A percentile compares a stretch with the other conserved stretches of the same genome.
Evolutionary conservation across 345 rosid genomes (phyloP).

Genomic region (Brassica nigra): DNA sequence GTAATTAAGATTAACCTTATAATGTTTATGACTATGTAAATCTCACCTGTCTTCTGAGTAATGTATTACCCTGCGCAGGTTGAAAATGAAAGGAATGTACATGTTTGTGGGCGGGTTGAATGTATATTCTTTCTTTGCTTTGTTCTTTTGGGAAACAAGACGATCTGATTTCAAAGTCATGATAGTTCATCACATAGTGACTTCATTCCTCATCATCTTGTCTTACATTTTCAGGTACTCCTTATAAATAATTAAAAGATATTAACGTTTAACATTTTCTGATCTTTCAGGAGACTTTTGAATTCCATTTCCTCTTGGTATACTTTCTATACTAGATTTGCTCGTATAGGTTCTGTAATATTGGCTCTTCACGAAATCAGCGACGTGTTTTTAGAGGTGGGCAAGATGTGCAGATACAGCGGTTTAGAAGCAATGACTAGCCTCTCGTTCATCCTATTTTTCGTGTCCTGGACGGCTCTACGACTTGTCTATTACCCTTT

Average conservation of each 20-base stretch:
- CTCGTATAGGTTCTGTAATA: conserved; percentile 65
- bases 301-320: conserved; percentile 1
- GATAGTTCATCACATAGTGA: conserved; percentile 69
- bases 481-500: conserved; percentile 62
- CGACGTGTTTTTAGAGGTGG: conserved; percentile 72
- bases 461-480: conserved; percentile 53
- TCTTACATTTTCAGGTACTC: conserved; percentile 71
- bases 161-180: conserved; percentile 66
- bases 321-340: conserved; percentile 50
- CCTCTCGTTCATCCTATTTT: conserved; percentile 51
- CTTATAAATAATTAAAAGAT: neutral
- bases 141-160: conserved; percentile 85
- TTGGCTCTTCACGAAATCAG: conserved; percentile 71
- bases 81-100: conserved; percentile 70
- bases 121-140: conserved; percentile 64
- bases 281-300: neutral
- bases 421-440: conserved; percentile 57
- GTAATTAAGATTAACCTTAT: too few species aligned
- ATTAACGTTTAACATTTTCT: neutral
- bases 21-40: too few species aligned
- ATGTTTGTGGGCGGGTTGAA: conserved; percentile 71
- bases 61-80: conserved; percentile 35
- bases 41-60: neutral
- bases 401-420: conserved; percentile 76
- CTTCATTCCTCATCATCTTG: conserved; percentile 50